phyloP scores from a whole-genome alignment of 441 rosid genomes.

The Gossypium gossypioides region DNA sequence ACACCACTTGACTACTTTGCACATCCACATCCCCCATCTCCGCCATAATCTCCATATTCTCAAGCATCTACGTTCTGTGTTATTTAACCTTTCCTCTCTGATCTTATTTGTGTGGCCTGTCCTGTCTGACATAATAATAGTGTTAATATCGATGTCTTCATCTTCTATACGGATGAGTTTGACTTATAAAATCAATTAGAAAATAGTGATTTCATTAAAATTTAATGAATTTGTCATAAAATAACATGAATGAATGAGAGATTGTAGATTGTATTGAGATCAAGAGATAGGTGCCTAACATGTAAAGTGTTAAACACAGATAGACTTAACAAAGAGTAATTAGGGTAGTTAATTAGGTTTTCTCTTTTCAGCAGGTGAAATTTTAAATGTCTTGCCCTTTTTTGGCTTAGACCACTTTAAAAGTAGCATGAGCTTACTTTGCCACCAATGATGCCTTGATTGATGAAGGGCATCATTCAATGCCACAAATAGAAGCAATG shows the following conservation, averaged over 20 bases:
- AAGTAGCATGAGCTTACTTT: background rate
- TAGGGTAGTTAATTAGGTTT: background rate
- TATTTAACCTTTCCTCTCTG: background rate
- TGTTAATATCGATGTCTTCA: too few species aligned
- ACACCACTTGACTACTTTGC: background rate
- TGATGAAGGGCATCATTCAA: background rate
- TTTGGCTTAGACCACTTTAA: background rate
- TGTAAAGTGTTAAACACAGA: background rate
- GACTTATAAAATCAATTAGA: too few species aligned
- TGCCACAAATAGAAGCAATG: background rate
- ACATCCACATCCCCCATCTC: background rate
- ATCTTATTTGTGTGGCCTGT: background rate
- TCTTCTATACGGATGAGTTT: too few species aligned
- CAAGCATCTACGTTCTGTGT: background rate
- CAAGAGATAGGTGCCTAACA: too few species aligned
- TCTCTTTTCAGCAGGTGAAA: background rate
- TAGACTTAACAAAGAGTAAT: background rate
- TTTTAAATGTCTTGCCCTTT: background rate
- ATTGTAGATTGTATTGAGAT: too few species aligned
- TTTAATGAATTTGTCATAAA: too few species aligned
- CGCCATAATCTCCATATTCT: background rate
- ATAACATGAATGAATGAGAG: too few species aligned
- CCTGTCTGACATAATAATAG: too few species aligned
- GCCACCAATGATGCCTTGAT: background rate
- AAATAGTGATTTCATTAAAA: too few species aligned